Base-by-base conservation (phyloP, 495 filamentous ascomycete genomes). In the Podospora comata region DNA sequence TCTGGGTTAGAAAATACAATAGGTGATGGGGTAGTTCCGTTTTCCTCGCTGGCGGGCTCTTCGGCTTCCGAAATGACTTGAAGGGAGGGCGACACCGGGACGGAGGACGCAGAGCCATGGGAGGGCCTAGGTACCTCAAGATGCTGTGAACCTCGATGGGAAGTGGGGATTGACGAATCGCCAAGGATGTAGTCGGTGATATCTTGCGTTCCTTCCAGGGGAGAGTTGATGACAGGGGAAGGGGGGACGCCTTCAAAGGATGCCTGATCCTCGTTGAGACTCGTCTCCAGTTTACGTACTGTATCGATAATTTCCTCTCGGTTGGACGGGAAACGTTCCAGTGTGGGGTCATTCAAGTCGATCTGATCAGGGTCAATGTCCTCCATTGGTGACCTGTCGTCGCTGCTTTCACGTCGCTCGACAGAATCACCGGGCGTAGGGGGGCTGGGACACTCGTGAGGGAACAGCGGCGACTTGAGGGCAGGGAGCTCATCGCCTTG, bases 321-420 rank as follows among this genome's bases (percentile, higher is more conserved):
- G 65, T 81, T 78, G 2, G 79, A 83, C 0, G 85, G 85, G 73
- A 87, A 86, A 6, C 65, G 73, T 67, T 85, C 84, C 32, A 87
- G 60, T 0, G 76, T 77, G n/a, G 83, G 85, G 70, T 87, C 81
- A 60, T 85, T 79, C 28, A 80, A 67, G 67, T 86, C 82, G 26
- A 77, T 59, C 48, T 76, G 64, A 11, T 75, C 70, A 1, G 61
- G 23, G 26, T 73, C 73, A 34, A 67, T 28, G 7, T 72, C 71
- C 5, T 69, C 58, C 7, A 55, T 26, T 18, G 65, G 65, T 20
- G 58, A 23, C n/a, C n/a, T 67, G 39, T 62, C 30, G 16, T 64
- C 34, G 39, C 48, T 9, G 55, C 56, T 28, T 39, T 72, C 65
- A 18, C 20, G 68, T 71, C 7, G 65, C 27, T 23, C 73, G 72